These are phyloP conservation scores for Rhodotorula sp. DNA, from an alignment of 1,284 basidiomycete species.

Conservation along the genomic window DNA sequence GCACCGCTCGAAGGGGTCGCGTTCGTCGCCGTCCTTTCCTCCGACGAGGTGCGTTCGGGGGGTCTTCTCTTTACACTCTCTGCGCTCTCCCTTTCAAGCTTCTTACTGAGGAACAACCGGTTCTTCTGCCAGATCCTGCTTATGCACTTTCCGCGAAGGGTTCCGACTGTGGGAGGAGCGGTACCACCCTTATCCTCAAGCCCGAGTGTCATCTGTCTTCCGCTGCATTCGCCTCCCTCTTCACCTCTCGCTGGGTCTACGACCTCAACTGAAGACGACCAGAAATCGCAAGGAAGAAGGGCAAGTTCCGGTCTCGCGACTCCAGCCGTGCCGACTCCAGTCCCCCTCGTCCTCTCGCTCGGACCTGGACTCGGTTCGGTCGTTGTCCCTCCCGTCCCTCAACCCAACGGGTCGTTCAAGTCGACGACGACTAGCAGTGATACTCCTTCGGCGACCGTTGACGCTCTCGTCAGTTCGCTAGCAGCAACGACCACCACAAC, in stretches of 20 bases:
- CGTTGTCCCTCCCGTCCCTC: not conserved
- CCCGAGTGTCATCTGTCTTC: slow-evolving; percentile 18
- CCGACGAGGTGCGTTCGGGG: slow-evolving; percentile 22
- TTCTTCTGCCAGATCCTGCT: slow-evolving; percentile 25
- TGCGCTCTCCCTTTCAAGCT: fast-evolving
- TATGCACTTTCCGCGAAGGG: slow-evolving; percentile 20
- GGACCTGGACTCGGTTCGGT: not conserved
- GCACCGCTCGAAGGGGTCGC: slow-evolving; percentile 28
- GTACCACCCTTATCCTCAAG: slow-evolving; percentile 7
- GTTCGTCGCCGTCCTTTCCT: slow-evolving; percentile 32
- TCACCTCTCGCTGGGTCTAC: not conserved
- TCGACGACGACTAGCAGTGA: not conserved
- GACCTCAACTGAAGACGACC: not conserved
- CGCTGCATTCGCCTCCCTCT: slow-evolving; percentile 13
- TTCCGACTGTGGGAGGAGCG: not conserved
- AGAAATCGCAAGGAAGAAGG: no score
- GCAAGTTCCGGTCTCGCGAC: not conserved
- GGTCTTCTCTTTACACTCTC: no score
- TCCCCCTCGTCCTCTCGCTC: not conserved
- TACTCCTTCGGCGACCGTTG: slow-evolving; percentile 11
- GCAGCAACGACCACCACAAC: not conserved
- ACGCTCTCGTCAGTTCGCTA: slow-evolving; percentile 28
- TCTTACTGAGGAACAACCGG: no score
- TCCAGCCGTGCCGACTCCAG: slow-evolving; percentile 1
- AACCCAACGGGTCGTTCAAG: not conserved